phyloP scores from a whole-genome alignment of 176 grass and related monocot species.

The Oryza glumipatula region DNA sequence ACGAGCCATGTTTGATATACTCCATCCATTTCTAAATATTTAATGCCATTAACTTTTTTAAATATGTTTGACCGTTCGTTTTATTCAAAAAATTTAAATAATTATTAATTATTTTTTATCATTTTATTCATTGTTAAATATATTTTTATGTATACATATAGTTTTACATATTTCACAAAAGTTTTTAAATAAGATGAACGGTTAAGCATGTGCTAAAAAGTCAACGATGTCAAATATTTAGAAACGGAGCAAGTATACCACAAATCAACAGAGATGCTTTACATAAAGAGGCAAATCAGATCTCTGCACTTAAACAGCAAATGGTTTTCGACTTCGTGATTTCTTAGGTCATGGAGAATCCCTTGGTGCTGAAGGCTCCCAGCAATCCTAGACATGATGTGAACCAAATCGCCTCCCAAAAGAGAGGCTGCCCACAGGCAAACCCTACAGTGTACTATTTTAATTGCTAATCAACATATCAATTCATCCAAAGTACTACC shows the following conservation, averaged over 20 bases:
- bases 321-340: neutral
- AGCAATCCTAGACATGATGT: slow-evolving; percentile 47
- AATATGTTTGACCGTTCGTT: too few species aligned
- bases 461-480: slow-evolving; percentile 1
- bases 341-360: slow-evolving; percentile 48
- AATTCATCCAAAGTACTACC: neutral
- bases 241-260: too few species aligned
- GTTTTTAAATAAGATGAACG: too few species aligned
- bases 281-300: slow-evolving; percentile 2
- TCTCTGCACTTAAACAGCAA: slow-evolving; percentile 14
- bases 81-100: too few species aligned
- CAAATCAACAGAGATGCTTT: neutral
- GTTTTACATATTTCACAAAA: too few species aligned
- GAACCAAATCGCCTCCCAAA: slow-evolving; percentile 47
- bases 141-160: too few species aligned
- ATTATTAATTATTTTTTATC: too few species aligned
- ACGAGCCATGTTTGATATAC: neutral
- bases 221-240: too few species aligned
- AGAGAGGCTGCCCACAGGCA: slow-evolving; percentile 13
- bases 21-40: too few species aligned
- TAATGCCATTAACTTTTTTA: too few species aligned
- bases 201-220: too few species aligned
- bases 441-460: neutral
- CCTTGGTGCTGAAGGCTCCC: slow-evolving; percentile 27
- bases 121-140: too few species aligned